phyloP scores from a whole-genome alignment of 768 basidiomycete species.

The Leccinum broughii region DNA sequence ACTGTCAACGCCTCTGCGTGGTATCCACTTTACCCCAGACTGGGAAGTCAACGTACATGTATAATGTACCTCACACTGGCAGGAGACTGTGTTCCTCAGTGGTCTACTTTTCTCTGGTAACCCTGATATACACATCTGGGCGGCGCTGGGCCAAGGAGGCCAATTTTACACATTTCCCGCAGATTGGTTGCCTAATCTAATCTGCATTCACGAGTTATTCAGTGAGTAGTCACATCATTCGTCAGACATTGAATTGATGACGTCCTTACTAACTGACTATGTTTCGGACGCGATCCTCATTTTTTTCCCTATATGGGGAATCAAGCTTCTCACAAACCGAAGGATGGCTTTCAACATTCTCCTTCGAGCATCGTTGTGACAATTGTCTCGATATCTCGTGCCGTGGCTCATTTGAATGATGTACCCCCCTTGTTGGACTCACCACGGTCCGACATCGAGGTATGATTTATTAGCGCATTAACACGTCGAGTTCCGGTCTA shows the following conservation, averaged over 20 bases:
- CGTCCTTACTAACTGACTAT: constrained; percentile 17
- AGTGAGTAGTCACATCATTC: neutral
- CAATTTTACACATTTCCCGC: neutral
- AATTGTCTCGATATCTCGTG: constrained; percentile 10
- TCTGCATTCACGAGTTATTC: neutral
- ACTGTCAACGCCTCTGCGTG: neutral
- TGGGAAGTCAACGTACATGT: neutral
- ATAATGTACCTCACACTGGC: neutral
- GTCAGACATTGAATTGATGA: neutral
- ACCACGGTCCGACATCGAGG: constrained; percentile 17
- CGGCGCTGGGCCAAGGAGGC: neutral
- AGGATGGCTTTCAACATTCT: constrained; percentile 14
- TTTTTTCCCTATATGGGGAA: constrained; percentile 9
- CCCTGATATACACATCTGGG: neutral
- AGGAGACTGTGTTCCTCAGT: neutral
- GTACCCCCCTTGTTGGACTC: constrained; percentile 4
- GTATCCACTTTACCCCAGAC: neutral
- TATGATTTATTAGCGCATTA: neutral
- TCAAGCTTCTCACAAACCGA: constrained; percentile 15
- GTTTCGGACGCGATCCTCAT: constrained; percentile 18
- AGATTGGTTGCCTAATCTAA: neutral
- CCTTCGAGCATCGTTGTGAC: constrained; percentile 15
- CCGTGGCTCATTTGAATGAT: constrained; percentile 10
- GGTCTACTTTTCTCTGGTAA: constrained; percentile 11
- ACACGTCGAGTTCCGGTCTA: neutral